Percentiles rank a stretch among this genome's conserved stretches.
Evolutionary conservation across 305 asterid species (phyloP).

Genomic region (Ruellia speciosa): DNA sequence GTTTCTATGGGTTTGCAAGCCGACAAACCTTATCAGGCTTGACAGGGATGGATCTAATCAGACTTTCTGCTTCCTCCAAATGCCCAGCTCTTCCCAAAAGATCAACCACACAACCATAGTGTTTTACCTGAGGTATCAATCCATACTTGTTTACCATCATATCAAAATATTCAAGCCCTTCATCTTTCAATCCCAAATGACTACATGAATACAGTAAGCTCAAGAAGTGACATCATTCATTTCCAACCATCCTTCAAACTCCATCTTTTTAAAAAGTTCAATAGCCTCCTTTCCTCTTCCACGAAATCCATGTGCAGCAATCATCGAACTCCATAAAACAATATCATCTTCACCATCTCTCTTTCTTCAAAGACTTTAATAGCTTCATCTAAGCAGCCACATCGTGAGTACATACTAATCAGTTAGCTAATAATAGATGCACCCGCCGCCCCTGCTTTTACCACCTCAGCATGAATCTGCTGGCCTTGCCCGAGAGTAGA

Average conservation of each 20-base stretch:
- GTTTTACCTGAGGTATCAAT: conserved; percentile 63
- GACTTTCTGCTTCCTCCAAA: conserved; percentile 63
- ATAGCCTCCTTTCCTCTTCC: conserved; percentile 74
- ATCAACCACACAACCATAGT: conserved; percentile 80
- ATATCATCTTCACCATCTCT: conserved; percentile 36
- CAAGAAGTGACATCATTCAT: conserved; percentile 67
- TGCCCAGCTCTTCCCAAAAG: conserved; percentile 78
- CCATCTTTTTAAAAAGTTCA: conserved; percentile 53
- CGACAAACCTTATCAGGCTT: conserved; percentile 56
- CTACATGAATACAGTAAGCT: conserved; percentile 85
- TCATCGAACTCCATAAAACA: conserved; percentile 83
- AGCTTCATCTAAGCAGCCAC: conserved; percentile 78
- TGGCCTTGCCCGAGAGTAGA: conserved; percentile 81
- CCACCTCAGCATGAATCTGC: conserved; percentile 75
- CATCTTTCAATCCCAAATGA: conserved; percentile 68
- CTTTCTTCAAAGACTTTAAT: conserved; percentile 47
- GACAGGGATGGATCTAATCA: conserved; percentile 65
- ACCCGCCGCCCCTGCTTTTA: conserved; percentile 53
- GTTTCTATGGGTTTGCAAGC: conserved; percentile 72
- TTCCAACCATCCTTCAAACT: conserved; percentile 39
- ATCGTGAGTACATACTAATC: conserved; percentile 78
- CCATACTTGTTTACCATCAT: conserved; percentile 43
- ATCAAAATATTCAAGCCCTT: conserved; percentile 55
- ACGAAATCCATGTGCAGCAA: conserved; percentile 82
- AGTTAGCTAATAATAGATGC: conserved; percentile 62